Conservation (phyloP, 1,284 basidiomycete species). For the Irpex rosettiformis region DNA sequence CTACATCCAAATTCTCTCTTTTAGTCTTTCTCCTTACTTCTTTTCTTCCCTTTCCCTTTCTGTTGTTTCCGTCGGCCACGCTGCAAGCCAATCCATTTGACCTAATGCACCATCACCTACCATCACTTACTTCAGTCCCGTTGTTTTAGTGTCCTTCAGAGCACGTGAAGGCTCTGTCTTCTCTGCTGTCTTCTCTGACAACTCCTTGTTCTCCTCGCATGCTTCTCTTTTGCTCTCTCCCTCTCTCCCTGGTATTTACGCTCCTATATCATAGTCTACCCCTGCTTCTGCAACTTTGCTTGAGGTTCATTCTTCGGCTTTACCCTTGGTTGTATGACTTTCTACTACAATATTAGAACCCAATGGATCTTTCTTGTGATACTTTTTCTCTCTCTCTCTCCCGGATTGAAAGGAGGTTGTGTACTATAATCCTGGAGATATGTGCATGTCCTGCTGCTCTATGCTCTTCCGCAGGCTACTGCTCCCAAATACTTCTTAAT, state of each 20-base stretch:
- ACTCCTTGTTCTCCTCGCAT: slow-evolving; percentile 11
- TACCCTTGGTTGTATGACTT: slow-evolving; percentile 18
- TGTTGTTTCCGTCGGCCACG: slow-evolving; percentile 5
- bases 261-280: slow-evolving; percentile 17
- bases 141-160: slow-evolving; percentile 23
- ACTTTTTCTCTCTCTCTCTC: too few relatives aligned
- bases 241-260: slow-evolving; percentile 17
- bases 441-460: background rate
- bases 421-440: background rate
- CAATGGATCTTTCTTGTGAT: slow-evolving; percentile 14
- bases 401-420: background rate
- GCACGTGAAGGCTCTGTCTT: slow-evolving; percentile 25
- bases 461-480: background rate
- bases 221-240: slow-evolving; percentile 15
- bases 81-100: slow-evolving; percentile 4
- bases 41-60: background rate
- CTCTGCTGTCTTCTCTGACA: slow-evolving; percentile 11
- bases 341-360: slow-evolving; percentile 16
- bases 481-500: background rate
- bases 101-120: slow-evolving; percentile 12
- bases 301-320: slow-evolving; percentile 12
- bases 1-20: slow-evolving; percentile 11
- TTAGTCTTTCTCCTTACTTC: slow-evolving; percentile 8
- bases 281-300: slow-evolving; percentile 16
- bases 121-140: slow-evolving; percentile 13